Evolutionary conservation across 2,329 filamentous ascomycete species (phyloP).

Genomic region (Calycina herbarum): DNA sequence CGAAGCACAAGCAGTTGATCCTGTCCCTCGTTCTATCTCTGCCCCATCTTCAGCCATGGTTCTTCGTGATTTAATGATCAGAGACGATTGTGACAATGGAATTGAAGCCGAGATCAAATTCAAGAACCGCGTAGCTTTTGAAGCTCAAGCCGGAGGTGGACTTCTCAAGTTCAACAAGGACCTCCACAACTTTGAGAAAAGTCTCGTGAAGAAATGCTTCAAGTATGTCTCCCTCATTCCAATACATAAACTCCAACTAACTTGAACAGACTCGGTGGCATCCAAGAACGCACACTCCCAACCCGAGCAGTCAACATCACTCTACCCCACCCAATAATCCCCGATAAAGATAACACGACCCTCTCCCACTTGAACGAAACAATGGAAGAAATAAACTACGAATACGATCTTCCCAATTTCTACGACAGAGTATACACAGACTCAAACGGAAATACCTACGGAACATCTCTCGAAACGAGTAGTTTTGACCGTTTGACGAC

Average conservation of each 20-base stretch:
- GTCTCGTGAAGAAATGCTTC: constrained; percentile 3
- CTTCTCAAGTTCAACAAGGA: background rate
- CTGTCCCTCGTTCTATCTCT: too few species aligned
- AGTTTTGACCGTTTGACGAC: background rate
- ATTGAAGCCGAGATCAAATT: constrained; percentile 5
- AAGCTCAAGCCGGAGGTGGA: background rate
- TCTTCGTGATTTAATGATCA: background rate
- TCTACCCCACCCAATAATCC: too few species aligned
- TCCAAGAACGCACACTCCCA: too few species aligned
- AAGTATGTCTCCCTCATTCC: background rate
- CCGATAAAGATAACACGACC: too few species aligned
- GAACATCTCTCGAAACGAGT: background rate
- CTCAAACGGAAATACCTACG: background rate
- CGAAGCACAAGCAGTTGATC: too few species aligned
- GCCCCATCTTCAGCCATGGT: background rate
- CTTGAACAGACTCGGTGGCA: too few species aligned
- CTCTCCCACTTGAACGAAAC: too few species aligned
- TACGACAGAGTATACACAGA: too few species aligned
- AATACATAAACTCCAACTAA: too few species aligned
- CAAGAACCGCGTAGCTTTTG: background rate
- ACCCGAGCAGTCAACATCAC: background rate
- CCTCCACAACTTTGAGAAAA: background rate
- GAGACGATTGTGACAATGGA: constrained; percentile 1
- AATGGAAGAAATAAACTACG: too few species aligned
- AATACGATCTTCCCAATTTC: too few species aligned